Percentiles rank a stretch among this genome's conserved stretches.
Evolutionary conservation across 2,329 filamentous ascomycete species (phyloP).

Genomic region (Aspergillus sp.): DNA sequence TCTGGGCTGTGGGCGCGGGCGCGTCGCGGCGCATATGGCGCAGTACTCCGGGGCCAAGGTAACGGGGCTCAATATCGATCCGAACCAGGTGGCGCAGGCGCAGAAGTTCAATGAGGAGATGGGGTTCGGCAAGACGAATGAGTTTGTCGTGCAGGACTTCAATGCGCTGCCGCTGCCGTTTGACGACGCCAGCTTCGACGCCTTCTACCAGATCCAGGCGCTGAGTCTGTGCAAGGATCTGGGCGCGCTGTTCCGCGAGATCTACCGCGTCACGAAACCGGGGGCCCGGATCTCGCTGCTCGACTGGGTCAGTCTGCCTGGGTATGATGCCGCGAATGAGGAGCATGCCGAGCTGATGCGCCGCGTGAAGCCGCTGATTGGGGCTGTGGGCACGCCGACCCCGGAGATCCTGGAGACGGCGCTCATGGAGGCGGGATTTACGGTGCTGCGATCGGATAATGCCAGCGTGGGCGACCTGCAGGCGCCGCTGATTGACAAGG

Average conservation of each 20-base stretch:
- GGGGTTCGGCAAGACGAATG: conserved; percentile 43
- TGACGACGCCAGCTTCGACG: conserved; percentile 50
- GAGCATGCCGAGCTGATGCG: conserved; percentile 54
- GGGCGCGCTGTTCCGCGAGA: conserved; percentile 48
- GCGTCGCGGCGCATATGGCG: conserved; percentile 56
- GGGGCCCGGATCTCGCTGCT: conserved; percentile 52
- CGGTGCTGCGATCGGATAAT: conserved; percentile 51
- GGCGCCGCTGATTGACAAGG: conserved; percentile 55
- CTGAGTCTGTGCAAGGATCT: conserved; percentile 55
- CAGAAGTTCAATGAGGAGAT: conserved; percentile 45
- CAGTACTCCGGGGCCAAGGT: conserved; percentile 49
- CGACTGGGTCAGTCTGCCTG: conserved; percentile 55
- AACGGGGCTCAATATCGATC: conserved; percentile 56
- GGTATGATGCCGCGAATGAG: conserved; percentile 49
- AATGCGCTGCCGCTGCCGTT: conserved; percentile 55
- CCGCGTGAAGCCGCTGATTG: conserved; percentile 56
- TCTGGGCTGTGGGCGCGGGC: conserved; percentile 54
- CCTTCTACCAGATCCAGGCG: conserved; percentile 60
- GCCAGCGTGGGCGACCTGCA: conserved; percentile 54
- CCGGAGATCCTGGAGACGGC: conserved; percentile 49
- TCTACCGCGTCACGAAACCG: conserved; percentile 52
- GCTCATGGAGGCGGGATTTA: conserved; percentile 50
- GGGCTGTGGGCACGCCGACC: conserved; percentile 56
- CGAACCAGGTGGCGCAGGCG: conserved; percentile 52
- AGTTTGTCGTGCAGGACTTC: conserved; percentile 53